Evolutionary conservation across 495 filamentous ascomycete genomes (phyloP), one percentile per base, ranked within the genome.

Genomic region (Diplogelasinospora grovesii): DNA sequence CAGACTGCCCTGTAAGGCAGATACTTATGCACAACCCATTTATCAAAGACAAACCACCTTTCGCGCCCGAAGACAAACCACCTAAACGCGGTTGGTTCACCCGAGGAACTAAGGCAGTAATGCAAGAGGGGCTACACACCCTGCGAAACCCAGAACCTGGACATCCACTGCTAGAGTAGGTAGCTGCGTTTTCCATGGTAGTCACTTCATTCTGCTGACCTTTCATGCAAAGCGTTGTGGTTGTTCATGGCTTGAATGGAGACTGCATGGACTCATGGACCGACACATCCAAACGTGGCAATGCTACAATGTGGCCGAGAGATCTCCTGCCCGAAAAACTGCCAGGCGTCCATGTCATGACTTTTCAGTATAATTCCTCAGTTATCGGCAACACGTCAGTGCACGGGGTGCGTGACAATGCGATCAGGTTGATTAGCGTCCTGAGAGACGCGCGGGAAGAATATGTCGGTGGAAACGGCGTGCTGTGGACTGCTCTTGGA

Each of bases 361-460:
- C 47, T 22, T 74, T 68, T 63, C 65, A 69, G 5, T 74, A 71
- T 51, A 59, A 69, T 57, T 49, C 59, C 15, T 8, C 5, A n/a
- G 22, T 41, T 4, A 19, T 82, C 1, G 76, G 74, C 36, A 71
- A 28, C 29, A 38, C 10, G 13, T 41, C 44, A 5, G 72, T 67
- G 22, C 75, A 78, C 43, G 71, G 69, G 18, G 67, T 84, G 25
- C 70, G 74, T 34, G 74, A 22, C 15, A 41, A 15, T 23, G 44
- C 44, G 5, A 8, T 13, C 4, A 5, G 11, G 18, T 38, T 47
- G 20, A 11, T 47, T 6, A 0, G 11, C 4, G 9, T 8, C n/a
- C 36, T 47, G 22, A 3, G 24, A 13, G 13, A 30, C 9, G 4
- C 9, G 13, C 34, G 43, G 10, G 21, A 13, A 39, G 13, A 8